Conservation (phyloP, 352 stramenopile species). For the Globisporangium nagaii region DNA sequence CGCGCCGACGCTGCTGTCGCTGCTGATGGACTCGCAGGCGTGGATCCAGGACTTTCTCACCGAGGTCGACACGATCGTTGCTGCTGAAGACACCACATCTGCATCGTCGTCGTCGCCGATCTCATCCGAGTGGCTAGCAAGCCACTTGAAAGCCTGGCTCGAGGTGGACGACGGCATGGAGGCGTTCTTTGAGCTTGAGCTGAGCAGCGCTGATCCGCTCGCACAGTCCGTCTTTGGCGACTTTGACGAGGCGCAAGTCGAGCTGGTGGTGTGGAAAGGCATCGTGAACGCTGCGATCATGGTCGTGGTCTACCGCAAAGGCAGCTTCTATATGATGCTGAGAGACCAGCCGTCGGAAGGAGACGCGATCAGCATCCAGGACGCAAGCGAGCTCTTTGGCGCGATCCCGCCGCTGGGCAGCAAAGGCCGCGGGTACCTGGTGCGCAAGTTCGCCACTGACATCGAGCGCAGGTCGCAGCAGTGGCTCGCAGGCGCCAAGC, state of each 20-base stretch:
- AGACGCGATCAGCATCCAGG: slow-evolving; percentile 14
- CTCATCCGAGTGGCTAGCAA: slow-evolving; percentile 22
- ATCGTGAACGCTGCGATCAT: slow-evolving; percentile 49
- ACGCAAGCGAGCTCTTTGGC: slow-evolving; percentile 41
- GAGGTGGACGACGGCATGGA: slow-evolving; percentile 40
- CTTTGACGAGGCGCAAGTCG: slow-evolving; percentile 16
- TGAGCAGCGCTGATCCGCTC: slow-evolving; percentile 10
- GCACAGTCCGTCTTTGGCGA: slow-evolving; percentile 13
- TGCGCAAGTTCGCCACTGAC: slow-evolving; percentile 26
- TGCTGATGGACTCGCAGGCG: slow-evolving; percentile 44
- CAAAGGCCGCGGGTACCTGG: slow-evolving; percentile 52
- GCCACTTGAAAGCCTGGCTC: slow-evolving; percentile 49
- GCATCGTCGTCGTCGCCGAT: slow-evolving; percentile 1
- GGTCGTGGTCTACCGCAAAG: slow-evolving; percentile 40
- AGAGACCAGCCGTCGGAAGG: slow-evolving; percentile 17
- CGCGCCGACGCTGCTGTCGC: slow-evolving; percentile 24
- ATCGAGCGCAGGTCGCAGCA: slow-evolving; percentile 8
- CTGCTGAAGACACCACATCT: slow-evolving; percentile 2
- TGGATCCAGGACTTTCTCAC: slow-evolving; percentile 48
- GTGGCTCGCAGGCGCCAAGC: slow-evolving; percentile 46
- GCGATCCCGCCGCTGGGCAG: slow-evolving; percentile 28
- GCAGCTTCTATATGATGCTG: slow-evolving; percentile 50
- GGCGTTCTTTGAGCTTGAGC: slow-evolving; percentile 60
- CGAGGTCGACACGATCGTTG: slow-evolving; percentile 31
- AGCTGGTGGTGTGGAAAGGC: slow-evolving; percentile 56